Conservation (phyloP, 768 basidiomycete species). For the Russula griseocarnosa region DNA sequence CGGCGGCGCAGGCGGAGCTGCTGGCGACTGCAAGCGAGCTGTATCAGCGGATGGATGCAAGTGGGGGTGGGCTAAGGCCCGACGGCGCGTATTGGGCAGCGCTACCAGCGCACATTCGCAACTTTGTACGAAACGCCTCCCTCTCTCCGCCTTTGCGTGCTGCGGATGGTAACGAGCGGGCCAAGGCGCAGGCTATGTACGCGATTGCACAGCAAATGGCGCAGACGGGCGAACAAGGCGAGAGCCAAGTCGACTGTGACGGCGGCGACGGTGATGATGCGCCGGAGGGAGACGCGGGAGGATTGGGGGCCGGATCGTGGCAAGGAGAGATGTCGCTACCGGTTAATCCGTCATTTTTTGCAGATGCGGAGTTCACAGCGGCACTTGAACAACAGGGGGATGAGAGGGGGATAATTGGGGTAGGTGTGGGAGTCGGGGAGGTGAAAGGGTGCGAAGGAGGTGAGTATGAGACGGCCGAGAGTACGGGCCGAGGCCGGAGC, state of each 20-base stretch:
- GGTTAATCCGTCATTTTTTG: conserved; percentile 52
- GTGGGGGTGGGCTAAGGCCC: conserved; percentile 33
- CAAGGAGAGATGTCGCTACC: conserved; percentile 42
- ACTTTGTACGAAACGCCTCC: conserved; percentile 52
- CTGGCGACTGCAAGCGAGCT: conserved; percentile 49
- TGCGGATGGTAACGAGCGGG: conserved; percentile 36
- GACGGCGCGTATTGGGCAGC: conserved; percentile 70
- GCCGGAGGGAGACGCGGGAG: conserved; percentile 32
- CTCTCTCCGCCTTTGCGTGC: conserved; percentile 32
- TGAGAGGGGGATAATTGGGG: conserved; percentile 34
- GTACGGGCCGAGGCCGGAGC: conserved; percentile 7
- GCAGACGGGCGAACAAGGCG: conserved; percentile 40
- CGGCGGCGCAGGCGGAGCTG: conserved; percentile 39
- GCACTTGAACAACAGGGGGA: conserved; percentile 50
- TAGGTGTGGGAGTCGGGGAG: conserved; percentile 34
- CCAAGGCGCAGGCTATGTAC: conserved; percentile 60
- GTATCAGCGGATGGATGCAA: conserved; percentile 36
- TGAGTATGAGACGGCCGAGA: not conserved
- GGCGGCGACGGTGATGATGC: conserved; percentile 28
- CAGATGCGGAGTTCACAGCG: conserved; percentile 49
- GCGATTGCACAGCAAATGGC: conserved; percentile 65
- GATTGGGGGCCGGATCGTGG: conserved; percentile 36
- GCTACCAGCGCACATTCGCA: conserved; percentile 62
- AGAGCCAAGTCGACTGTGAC: conserved; percentile 26
- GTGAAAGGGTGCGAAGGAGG: conserved; percentile 7